Evolutionary conservation across 2,329 filamentous ascomycete genomes (phyloP), one percentile per base, ranked within the genome.

Genomic region (Microascus cirrosus): DNA sequence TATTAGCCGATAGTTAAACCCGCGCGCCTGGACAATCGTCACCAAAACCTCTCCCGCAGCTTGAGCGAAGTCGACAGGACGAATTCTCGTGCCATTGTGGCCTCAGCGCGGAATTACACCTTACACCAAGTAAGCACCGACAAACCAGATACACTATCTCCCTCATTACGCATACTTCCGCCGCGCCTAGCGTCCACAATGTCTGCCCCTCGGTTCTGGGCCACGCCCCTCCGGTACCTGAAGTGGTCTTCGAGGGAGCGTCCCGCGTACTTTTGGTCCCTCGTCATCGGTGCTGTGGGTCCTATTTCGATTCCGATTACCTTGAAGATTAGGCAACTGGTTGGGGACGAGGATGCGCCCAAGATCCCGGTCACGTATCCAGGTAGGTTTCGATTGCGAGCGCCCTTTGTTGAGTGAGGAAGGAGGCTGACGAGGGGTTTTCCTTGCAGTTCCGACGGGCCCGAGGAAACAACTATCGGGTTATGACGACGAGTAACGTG

Each of bases 301-400:
- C 94, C 93, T 39, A 72, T 88, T 59, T 75, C 82, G 59, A 76
- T 95, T 62, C 71, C 87, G 60, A 77, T 81, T 59, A 86, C 90
- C 1, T 91, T 92, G 51, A 87, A 90, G 54, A 77, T 95, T 64
- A 79, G 92, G 70, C 74, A 77, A 61, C 78, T 76, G 62, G 72
- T 95, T 59, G 92, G 92, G 65, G 90, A 96, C 70, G 75, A 84
- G 65, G 81, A 85, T 65, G 81, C 87, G 62, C 76, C 82, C 62
- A 82, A 78, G 59, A 85, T 97, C 63, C 94, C 94, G 35, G 75
- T 92, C 72, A 95, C 91, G 70, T 99, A 97, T 78, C 94, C 94
- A 60, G 83, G 93, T 97, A 82, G 71, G 90, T 56, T 18, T 25
- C 18, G 3, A 15, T 2, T 25, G 6, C 7, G 20, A 48, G 11